These are phyloP conservation scores for Hirsutella rhossiliensis DNA, from an alignment of 2,329 filamentous ascomycete genomes.

Conservation along the genomic window DNA sequence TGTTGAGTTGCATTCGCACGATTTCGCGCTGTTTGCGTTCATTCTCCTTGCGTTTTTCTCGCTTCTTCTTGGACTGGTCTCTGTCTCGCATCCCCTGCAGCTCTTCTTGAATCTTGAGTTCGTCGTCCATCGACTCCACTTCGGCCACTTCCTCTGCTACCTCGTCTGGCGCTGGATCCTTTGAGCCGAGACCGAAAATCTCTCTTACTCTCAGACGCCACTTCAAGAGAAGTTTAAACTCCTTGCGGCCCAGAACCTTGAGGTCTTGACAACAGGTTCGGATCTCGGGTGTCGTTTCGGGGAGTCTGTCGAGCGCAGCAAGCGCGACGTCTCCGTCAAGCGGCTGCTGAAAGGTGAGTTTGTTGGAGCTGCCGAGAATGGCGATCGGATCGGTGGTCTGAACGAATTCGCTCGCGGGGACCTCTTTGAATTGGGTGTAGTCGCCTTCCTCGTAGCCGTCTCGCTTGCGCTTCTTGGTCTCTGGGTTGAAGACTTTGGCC, in stretches of 20 bases:
- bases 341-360: constrained; percentile 70
- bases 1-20: constrained; percentile 92
- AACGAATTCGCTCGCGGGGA: constrained; percentile 83
- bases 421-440: constrained; percentile 83
- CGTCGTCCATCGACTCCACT: constrained; percentile 87
- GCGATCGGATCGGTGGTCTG: constrained; percentile 88
- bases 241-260: constrained; percentile 83
- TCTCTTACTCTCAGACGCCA: constrained; percentile 88
- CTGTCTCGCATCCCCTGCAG: constrained; percentile 72
- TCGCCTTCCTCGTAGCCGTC: constrained; percentile 97
- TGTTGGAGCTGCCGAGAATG: constrained; percentile 78
- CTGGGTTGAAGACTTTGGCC: constrained; percentile 95
- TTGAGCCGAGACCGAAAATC: constrained; percentile 74
- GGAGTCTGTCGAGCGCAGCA: constrained; percentile 72
- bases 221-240: constrained; percentile 79
- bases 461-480: constrained; percentile 93
- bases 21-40: constrained; percentile 92
- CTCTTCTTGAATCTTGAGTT: constrained; percentile 80
- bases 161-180: constrained; percentile 43
- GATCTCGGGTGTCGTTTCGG: constrained; percentile 78
- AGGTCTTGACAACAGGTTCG: constrained; percentile 68
- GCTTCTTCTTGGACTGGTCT: constrained; percentile 64
- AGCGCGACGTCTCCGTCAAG: constrained; percentile 74
- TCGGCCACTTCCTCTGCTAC: constrained; percentile 60
- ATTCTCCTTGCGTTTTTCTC: constrained; percentile 76